Conservation (phyloP, 2,329 filamentous ascomycete genomes). For the Nothopassalora personata region DNA sequence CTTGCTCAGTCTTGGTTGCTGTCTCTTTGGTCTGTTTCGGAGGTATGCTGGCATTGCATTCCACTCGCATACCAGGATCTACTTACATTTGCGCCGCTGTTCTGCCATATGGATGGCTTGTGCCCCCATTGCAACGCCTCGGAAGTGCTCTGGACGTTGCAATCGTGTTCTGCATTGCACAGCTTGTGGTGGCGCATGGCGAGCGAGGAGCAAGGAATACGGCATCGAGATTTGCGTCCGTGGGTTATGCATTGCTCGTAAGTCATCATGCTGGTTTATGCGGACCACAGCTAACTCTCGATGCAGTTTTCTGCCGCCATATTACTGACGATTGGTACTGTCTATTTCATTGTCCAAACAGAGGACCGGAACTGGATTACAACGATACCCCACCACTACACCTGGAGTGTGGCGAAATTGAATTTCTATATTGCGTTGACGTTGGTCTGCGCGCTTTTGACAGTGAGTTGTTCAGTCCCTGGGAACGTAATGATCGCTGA, state of each 20-base stretch:
- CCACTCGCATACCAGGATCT: slow-evolving; percentile 36
- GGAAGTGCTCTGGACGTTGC: slow-evolving; percentile 39
- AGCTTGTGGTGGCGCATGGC: slow-evolving; percentile 21
- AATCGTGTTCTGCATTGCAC: slow-evolving; percentile 34
- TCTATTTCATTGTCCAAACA: slow-evolving; percentile 34
- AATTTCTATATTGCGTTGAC: slow-evolving; percentile 26
- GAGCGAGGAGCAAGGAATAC: slow-evolving; percentile 10
- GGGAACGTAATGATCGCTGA: not conserved
- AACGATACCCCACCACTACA: slow-evolving; percentile 33
- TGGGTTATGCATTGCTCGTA: slow-evolving; percentile 28
- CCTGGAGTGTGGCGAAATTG: slow-evolving; percentile 33
- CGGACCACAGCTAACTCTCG: not conserved
- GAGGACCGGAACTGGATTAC: slow-evolving; percentile 38
- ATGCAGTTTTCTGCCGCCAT: slow-evolving; percentile 32
- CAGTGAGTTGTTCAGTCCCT: slow-evolving; percentile 22
- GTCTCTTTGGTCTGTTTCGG: slow-evolving; percentile 37
- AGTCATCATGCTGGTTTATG: not conserved
- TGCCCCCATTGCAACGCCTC: slow-evolving; percentile 37
- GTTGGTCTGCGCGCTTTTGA: slow-evolving; percentile 24
- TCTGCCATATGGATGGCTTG: slow-evolving; percentile 29
- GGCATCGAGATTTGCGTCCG: slow-evolving; percentile 16
- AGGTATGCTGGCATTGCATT: slow-evolving; percentile 34
- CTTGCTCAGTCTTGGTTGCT: slow-evolving; percentile 36
- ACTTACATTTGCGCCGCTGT: slow-evolving; percentile 48
- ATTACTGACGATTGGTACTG: slow-evolving; percentile 33